Conservation (phyloP, 108 stramenopile species). For the Bacterosira constricta region DNA sequence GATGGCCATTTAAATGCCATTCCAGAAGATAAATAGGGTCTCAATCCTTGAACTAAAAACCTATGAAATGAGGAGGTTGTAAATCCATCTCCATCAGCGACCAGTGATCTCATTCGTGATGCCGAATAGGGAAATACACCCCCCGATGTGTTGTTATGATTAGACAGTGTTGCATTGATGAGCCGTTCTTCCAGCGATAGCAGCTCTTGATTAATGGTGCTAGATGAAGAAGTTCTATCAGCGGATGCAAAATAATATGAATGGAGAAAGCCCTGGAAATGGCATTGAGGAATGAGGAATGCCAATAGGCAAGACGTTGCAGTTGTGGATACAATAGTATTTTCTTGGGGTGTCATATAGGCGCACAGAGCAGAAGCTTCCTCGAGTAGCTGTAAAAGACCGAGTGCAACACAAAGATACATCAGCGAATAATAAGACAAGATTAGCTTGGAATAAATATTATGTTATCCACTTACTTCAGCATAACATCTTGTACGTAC, state of each 20-base stretch:
- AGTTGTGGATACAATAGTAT: conserved; percentile 15
- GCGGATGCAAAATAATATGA: conserved; percentile 6
- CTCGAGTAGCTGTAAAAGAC: conserved; percentile 17
- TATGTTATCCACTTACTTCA: conserved; percentile 10
- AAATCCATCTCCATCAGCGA: conserved; percentile 9
- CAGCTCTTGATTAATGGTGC: background rate
- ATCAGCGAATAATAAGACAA: too few species aligned
- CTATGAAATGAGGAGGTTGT: conserved; percentile 18
- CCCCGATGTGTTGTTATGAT: conserved; percentile 6
- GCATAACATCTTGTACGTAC: conserved; percentile 3
- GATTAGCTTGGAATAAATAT: too few species aligned
- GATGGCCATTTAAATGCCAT: background rate
- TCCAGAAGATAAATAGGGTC: conserved; percentile 15
- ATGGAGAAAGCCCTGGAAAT: conserved; percentile 27
- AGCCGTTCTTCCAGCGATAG: conserved; percentile 21
- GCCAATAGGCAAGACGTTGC: conserved; percentile 22
- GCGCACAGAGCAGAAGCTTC: conserved; percentile 25
- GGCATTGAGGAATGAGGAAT: conserved; percentile 28
- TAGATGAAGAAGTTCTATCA: background rate
- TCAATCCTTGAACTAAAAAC: conserved; percentile 24
- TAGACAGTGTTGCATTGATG: conserved; percentile 3
- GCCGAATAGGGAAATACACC: conserved; percentile 20
- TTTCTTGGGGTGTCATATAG: conserved; percentile 29
- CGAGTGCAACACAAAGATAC: background rate
- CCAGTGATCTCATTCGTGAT: conserved; percentile 10